Evolutionary conservation across 805 yeast genomes (phyloP).

Genomic region (Kodamaea hsintzibuensis): DNA sequence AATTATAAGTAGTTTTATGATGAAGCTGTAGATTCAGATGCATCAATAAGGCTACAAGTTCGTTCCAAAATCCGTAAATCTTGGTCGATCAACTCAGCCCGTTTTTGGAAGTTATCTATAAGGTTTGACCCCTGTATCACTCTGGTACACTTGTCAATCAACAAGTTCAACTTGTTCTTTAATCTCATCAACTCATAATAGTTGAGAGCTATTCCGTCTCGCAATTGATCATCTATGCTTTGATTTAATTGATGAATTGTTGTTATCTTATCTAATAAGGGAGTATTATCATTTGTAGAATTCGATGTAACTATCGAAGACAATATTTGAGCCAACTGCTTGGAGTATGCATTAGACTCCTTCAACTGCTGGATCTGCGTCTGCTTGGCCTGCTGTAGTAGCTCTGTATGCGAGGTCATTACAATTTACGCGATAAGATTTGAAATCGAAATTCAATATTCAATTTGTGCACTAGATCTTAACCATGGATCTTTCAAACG

Average conservation of each 20-base stretch:
- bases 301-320: conserved; percentile 25
- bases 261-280: conserved; percentile 30
- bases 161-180: conserved; percentile 12
- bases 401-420: conserved; percentile 24
- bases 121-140: background rate
- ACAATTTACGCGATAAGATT: background rate
- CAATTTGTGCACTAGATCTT: conserved; percentile 4
- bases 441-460: conserved; percentile 2
- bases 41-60: conserved; percentile 30
- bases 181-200: conserved; percentile 16
- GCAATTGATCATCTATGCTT: conserved; percentile 39
- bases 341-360: conserved; percentile 27
- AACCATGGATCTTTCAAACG: conserved; percentile 2
- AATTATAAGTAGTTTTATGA: too few species aligned
- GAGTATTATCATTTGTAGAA: conserved; percentile 23
- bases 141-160: conserved; percentile 11
- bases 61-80: conserved; percentile 69
- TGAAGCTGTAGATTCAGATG: conserved; percentile 13
- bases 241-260: conserved; percentile 41
- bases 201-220: conserved; percentile 29
- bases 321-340: conserved; percentile 26
- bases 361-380: conserved; percentile 29
- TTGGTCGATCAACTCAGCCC: conserved; percentile 71
- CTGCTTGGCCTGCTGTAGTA: conserved; percentile 35
- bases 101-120: conserved; percentile 18